Percentiles rank a stretch among this genome's conserved stretches.
phyloP scores from a whole-genome alignment of 1,284 basidiomycete species.

The Entoloma clypeatum region DNA sequence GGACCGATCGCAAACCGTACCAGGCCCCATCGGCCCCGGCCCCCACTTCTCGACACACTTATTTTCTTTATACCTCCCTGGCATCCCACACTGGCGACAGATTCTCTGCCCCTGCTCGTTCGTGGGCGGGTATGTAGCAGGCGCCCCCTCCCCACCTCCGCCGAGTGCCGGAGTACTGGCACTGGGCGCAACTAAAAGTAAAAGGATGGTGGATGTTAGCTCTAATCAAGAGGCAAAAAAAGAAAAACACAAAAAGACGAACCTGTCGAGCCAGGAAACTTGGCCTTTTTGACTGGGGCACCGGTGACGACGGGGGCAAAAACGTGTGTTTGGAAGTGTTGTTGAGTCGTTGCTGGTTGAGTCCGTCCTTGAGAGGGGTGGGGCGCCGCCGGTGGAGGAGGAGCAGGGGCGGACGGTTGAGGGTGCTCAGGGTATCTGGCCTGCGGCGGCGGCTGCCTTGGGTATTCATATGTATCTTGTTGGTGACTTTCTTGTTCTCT shows the following conservation, averaged over 20 bases:
- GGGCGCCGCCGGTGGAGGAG: slow-evolving; percentile 2
- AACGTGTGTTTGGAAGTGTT: slow-evolving; percentile 62
- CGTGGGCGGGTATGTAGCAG: slow-evolving; percentile 44
- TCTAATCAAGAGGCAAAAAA: background rate
- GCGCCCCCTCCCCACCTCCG: slow-evolving; percentile 19
- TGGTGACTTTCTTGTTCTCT: too few relatives aligned
- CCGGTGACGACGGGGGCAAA: slow-evolving; percentile 68
- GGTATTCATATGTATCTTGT: too few relatives aligned
- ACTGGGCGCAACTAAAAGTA: slow-evolving; percentile 10
- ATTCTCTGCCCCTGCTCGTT: slow-evolving; percentile 68
- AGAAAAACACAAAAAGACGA: slow-evolving; percentile 9
- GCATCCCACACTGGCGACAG: slow-evolving; percentile 67
- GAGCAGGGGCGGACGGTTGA: slow-evolving; percentile 8
- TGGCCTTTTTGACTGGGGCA: slow-evolving; percentile 59
- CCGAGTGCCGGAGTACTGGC: slow-evolving; percentile 12
- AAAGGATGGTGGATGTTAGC: slow-evolving; percentile 9
- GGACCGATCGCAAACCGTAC: slow-evolving; percentile 76
- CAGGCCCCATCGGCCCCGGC: slow-evolving; percentile 76
- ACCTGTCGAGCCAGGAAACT: slow-evolving; percentile 32
- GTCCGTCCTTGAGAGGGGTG: slow-evolving; percentile 14
- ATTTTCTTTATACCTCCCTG: slow-evolving; percentile 71
- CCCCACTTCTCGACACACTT: slow-evolving; percentile 88
- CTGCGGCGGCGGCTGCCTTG: too few relatives aligned
- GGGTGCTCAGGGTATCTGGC: too few relatives aligned
- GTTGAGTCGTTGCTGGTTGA: slow-evolving; percentile 27